Evolutionary conservation across 306 rosid genomes (phyloP), one percentile per base, ranked within the genome.

Genomic region (Trifolium fragiferum): DNA sequence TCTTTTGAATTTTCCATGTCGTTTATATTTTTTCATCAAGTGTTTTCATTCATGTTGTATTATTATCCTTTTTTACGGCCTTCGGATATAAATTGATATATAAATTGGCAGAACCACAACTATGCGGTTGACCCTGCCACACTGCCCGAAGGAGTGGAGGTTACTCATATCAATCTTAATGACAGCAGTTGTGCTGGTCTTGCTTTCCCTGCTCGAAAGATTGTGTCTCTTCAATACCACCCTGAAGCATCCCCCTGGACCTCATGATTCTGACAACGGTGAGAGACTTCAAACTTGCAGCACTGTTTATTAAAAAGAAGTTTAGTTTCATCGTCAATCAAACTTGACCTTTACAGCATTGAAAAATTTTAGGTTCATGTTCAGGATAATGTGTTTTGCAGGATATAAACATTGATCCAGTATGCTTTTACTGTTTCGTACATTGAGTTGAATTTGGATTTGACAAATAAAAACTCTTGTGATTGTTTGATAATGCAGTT

Each of bases 181-280:
- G 95, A 94, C 77, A 86, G 92, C 76, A 94, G 92, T 77, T 92
- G 93, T 75, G 96, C 97, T 8, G 99, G 99, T 32, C 95, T 94
- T 72, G 87, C 95, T 38, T 94, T 83, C 70, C 95, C 96, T n/a
- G 87, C 96, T 49, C 79, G 68, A 63, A 86, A 83, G 68, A 79
- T 92, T 13, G 87, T 94, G 93, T 94, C 99, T 60, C 92, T 94
- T 79, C 99, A 94, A 73, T 92, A 94, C 87, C 99, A 94, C 80
- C 99, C 99, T 19, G 96, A 94, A 88, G 99, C 99, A 49, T 94
- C 99, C 10, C 99, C 99, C 0, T n/a, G 99, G 99, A 66, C 99
- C 97, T 78, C 99, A 94, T 76, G 99, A 94, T 86, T 92, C 97
- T 5, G 99, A 94, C 76, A 83, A 93, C 9, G 95, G 96, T 92